Conservation (phyloP, 208 protist genomes). For the Leishmania mexicana region DNA sequence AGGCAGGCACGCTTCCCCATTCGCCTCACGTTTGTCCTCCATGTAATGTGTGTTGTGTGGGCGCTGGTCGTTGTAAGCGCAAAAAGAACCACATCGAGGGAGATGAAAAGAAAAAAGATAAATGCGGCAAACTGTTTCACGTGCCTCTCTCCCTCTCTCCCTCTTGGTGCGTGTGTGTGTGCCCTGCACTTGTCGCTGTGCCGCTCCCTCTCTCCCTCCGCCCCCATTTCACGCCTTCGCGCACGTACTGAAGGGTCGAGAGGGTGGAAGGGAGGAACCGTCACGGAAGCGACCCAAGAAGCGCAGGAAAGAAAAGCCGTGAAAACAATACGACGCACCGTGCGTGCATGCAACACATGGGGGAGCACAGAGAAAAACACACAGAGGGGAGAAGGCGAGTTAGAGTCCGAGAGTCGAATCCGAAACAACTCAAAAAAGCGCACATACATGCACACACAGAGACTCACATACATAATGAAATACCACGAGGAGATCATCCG, state of each 20-base stretch:
- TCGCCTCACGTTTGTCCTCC: neutral
- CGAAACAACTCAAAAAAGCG: neutral
- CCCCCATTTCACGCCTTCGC: neutral
- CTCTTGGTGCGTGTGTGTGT: neutral
- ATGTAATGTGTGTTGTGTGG: neutral
- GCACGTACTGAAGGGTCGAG: neutral
- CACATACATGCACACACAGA: neutral
- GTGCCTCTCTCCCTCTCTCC: neutral
- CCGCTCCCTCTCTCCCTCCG: neutral
- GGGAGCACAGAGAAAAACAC: neutral
- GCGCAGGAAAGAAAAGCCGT: neutral
- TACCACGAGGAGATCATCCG: neutral
- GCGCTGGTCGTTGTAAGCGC: neutral
- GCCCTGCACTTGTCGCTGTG: neutral
- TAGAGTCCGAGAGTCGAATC: neutral
- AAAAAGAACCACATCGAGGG: neutral
- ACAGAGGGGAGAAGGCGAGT: neutral
- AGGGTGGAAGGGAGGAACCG: neutral
- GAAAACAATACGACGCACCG: neutral
- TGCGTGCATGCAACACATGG: neutral
- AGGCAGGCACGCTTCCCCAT: neutral
- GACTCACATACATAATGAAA: neutral
- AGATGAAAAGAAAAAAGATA: neutral
- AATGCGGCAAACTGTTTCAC: neutral
- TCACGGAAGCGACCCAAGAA: neutral